A percentile compares a stretch with the other conserved stretches of the same genome.
phyloP scores from a whole-genome alignment of 495 filamentous ascomycete species.

The Aspergillus funiculosus region DNA sequence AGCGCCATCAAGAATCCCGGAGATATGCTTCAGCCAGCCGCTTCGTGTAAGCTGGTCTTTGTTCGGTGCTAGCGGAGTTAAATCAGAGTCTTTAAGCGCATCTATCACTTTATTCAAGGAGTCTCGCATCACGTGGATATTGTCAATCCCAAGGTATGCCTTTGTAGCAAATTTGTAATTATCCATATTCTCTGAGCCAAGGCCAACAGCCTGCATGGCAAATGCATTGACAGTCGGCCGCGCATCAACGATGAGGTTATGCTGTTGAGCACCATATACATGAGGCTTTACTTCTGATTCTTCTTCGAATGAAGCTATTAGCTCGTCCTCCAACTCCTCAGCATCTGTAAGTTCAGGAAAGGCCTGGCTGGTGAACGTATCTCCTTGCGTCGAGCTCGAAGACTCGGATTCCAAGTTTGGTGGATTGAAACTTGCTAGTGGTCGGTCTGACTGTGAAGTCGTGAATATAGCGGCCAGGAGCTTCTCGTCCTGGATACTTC shows the following conservation, averaged over 20 bases:
- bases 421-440: conserved; percentile 40
- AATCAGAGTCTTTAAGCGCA: conserved; percentile 85
- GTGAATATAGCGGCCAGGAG: conserved; percentile 89
- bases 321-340: conserved; percentile 69
- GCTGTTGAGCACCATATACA: conserved; percentile 88
- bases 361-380: conserved; percentile 36
- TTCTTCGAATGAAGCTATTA: conserved; percentile 46
- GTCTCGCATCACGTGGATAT: conserved; percentile 97
- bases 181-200: conserved; percentile 97
- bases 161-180: conserved; percentile 91
- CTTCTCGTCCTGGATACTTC: conserved; percentile 94
- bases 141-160: conserved; percentile 94
- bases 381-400: conserved; percentile 52
- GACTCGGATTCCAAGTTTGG: conserved; percentile 47
- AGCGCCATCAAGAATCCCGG: conserved; percentile 75
- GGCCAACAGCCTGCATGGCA: conserved; percentile 90
- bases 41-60: conserved; percentile 76
- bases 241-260: conserved; percentile 95
- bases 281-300: conserved; percentile 43
- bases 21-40: conserved; percentile 89
- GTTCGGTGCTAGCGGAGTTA: conserved; percentile 78
- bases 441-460: conserved; percentile 52
- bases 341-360: conserved; percentile 45
- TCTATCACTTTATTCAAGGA: conserved; percentile 86
- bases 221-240: conserved; percentile 91